Evolutionary conservation across 1,139 yeast species (phyloP).

Genomic region (Candida sp.): DNA sequence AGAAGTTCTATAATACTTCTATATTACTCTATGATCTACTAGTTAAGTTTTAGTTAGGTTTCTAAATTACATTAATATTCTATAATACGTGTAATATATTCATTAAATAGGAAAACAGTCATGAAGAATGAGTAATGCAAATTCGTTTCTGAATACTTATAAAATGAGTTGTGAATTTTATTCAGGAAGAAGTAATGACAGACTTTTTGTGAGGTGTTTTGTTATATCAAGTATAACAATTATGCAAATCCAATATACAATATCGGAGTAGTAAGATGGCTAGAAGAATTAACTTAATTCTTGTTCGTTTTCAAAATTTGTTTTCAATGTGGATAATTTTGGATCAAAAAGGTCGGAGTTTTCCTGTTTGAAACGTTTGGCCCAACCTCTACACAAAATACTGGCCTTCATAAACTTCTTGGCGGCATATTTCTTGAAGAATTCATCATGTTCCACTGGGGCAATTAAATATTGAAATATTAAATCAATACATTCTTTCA

Average conservation of each 20-base stretch:
- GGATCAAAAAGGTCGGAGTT: slow-evolving; percentile 24
- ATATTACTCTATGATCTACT: not conserved
- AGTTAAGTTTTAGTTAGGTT: not conserved
- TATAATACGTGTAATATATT: not conserved
- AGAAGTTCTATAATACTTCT: not conserved
- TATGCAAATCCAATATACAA: slow-evolving; percentile 1
- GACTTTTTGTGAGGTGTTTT: not conserved
- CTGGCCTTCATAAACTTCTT: slow-evolving; percentile 92
- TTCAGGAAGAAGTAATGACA: not conserved
- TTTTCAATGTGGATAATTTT: slow-evolving; percentile 11
- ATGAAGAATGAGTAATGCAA: not conserved
- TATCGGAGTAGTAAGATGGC: not conserved
- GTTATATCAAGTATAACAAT: not conserved
- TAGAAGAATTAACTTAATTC: not conserved
- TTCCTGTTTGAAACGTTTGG: slow-evolving; percentile 53
- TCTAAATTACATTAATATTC: not conserved
- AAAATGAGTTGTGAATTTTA: not conserved
- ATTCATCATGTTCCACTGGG: slow-evolving; percentile 91
- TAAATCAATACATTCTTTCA: slow-evolving; percentile 69
- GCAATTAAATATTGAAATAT: slow-evolving; percentile 75
- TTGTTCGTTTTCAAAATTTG: slow-evolving; percentile 7
- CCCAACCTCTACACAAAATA: slow-evolving; percentile 88
- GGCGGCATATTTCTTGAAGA: slow-evolving; percentile 90
- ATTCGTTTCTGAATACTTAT: not conserved
- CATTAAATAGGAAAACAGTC: not conserved